Evolutionary conservation across 176 grass and related monocot species (phyloP).

Genomic region (Aegilops tauschii): DNA sequence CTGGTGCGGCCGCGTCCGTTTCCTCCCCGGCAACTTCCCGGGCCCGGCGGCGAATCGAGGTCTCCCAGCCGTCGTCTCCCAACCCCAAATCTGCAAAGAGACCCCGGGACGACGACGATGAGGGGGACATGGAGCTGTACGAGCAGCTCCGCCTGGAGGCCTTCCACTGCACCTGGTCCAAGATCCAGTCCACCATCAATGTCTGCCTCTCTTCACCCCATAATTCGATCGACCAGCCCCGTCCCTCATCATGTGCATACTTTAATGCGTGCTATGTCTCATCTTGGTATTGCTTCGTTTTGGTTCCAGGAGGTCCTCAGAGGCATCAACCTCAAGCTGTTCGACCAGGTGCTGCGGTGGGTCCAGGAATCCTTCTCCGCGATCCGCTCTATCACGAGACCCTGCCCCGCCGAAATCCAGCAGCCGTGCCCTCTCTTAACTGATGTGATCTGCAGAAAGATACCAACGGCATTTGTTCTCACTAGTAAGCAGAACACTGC

Average conservation of each 20-base stretch:
- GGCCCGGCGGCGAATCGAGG: slow-evolving; percentile 13
- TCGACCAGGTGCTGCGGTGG: slow-evolving; percentile 81
- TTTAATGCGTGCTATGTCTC: neutral
- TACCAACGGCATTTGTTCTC: slow-evolving; percentile 65
- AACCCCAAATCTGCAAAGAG: slow-evolving; percentile 47
- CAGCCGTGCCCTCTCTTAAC: slow-evolving; percentile 63
- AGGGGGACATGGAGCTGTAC: neutral
- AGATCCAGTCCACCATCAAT: slow-evolving; percentile 72
- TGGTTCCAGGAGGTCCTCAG: slow-evolving; percentile 60
- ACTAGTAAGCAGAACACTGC: slow-evolving; percentile 48
- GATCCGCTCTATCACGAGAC: slow-evolving; percentile 17
- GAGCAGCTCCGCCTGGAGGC: slow-evolving; percentile 66
- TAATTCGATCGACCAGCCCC: neutral
- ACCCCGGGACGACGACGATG: neutral
- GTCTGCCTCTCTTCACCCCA: slow-evolving; percentile 11
- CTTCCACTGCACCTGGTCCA: slow-evolving; percentile 68
- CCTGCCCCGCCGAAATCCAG: slow-evolving; percentile 44
- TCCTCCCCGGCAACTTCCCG: neutral
- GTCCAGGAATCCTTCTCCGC: slow-evolving; percentile 56
- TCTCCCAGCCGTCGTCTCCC: slow-evolving; percentile 30
- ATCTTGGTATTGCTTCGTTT: neutral
- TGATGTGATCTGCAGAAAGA: slow-evolving; percentile 66
- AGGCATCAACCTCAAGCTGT: slow-evolving; percentile 72
- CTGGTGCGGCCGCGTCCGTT: neutral
- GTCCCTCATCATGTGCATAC: neutral